Percentiles rank a stretch among this genome's conserved stretches.
phyloP scores from a whole-genome alignment of 768 basidiomycete species.

The Suillus variegatus region DNA sequence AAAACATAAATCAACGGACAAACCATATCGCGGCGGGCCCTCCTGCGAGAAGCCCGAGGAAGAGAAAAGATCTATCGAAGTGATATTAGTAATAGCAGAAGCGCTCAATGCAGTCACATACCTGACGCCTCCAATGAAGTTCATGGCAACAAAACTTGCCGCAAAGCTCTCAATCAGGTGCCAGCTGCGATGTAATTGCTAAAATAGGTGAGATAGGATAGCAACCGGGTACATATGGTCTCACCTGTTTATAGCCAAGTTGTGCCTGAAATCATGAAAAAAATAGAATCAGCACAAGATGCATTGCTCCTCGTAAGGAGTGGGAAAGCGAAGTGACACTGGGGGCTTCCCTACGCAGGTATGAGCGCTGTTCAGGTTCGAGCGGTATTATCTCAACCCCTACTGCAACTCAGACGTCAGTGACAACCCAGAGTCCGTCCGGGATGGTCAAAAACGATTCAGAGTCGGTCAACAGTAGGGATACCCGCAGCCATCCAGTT shows the following conservation, averaged over 20 bases:
- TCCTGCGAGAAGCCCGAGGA: constrained; percentile 80
- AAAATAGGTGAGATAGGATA: constrained; percentile 11
- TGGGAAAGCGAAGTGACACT: constrained; percentile 56
- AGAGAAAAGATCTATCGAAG: constrained; percentile 63
- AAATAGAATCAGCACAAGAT: constrained; percentile 49
- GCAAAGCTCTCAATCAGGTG: constrained; percentile 82
- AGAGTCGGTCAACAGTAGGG: constrained; percentile 44
- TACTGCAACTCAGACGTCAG: constrained; percentile 34
- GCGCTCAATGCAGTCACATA: constrained; percentile 28
- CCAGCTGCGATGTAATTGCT: constrained; percentile 91
- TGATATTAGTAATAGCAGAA: not conserved
- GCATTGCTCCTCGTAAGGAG: constrained; percentile 39
- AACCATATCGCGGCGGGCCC: constrained; percentile 89
- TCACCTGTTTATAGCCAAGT: constrained; percentile 81
- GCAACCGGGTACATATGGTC: not conserved
- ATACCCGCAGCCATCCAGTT: constrained; percentile 91
- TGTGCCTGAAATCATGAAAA: constrained; percentile 49
- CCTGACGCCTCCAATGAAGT: constrained; percentile 89
- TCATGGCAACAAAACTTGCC: constrained; percentile 85
- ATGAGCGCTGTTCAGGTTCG: constrained; percentile 97
- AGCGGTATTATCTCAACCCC: constrained; percentile 97
- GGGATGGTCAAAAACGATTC: constrained; percentile 20
- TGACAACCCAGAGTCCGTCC: constrained; percentile 17
- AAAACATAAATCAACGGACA: not conserved
- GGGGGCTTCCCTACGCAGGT: constrained; percentile 98